Conservation (phyloP, 352 stramenopile genomes). For the Globisporangium viniferum region DNA sequence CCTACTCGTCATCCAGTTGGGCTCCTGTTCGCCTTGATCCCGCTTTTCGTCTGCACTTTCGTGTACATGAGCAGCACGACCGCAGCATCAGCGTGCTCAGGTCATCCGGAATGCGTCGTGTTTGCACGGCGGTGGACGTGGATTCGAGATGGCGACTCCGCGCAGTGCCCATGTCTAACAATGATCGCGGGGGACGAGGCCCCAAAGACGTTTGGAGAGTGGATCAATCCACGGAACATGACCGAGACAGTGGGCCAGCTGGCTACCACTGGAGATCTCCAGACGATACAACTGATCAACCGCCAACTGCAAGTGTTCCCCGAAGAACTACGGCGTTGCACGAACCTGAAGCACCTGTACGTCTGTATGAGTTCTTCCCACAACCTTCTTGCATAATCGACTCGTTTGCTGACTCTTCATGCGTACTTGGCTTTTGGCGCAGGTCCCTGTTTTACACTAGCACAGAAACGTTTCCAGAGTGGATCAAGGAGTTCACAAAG, state of each 20-base stretch:
- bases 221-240: conserved; percentile 17
- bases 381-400: neutral
- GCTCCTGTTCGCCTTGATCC: neutral
- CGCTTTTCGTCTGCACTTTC: neutral
- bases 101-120: neutral
- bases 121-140: neutral
- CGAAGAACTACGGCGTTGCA: conserved; percentile 21
- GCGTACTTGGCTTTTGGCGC: neutral
- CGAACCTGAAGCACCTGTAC: conserved; percentile 31
- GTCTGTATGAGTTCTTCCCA: neutral
- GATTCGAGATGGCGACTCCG: neutral
- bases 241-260: conserved; percentile 19
- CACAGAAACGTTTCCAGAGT: conserved; percentile 27
- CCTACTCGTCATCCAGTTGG: conserved; percentile 1
- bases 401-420: neutral
- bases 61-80: neutral
- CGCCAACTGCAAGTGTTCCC: conserved; percentile 21
- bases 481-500: conserved; percentile 28
- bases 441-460: conserved; percentile 39
- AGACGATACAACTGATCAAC: conserved; percentile 36
- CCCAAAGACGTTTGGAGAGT: conserved; percentile 18
- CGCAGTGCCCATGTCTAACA: neutral
- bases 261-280: conserved; percentile 23
- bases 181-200: neutral
- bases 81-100: neutral